A percentile compares a stretch with the other conserved stretches of the same genome.
Conservation (phyloP, 2,329 filamentous ascomycete genomes). For the Colletotrichum sp. region DNA sequence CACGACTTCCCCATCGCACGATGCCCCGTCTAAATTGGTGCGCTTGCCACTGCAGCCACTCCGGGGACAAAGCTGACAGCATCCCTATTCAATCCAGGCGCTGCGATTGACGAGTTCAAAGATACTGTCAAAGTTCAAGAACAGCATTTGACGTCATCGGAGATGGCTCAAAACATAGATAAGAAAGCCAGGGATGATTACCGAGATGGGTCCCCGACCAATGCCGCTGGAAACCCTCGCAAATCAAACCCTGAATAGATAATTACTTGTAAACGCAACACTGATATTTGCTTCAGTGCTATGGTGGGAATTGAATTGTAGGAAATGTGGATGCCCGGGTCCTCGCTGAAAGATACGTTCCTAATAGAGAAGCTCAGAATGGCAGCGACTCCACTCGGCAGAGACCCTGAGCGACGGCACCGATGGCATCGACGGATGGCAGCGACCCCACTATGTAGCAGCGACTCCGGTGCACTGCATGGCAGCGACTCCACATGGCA, state of each 20-base stretch:
- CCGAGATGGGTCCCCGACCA: too few relatives aligned
- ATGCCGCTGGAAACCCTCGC: neutral
- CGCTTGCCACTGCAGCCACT: neutral
- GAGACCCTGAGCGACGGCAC: too few relatives aligned
- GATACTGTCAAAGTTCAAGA: neutral
- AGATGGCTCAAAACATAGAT: too few relatives aligned
- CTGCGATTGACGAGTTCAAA: neutral
- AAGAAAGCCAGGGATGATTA: too few relatives aligned
- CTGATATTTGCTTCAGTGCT: neutral
- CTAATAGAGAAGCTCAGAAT: neutral
- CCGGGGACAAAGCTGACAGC: neutral
- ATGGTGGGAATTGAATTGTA: neutral
- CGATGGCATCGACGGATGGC: too few relatives aligned
- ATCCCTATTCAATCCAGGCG: neutral
- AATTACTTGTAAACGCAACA: neutral
- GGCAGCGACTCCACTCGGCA: neutral
- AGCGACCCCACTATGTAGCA: too few relatives aligned
- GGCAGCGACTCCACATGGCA: too few relatives aligned
- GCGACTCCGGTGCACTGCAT: too few relatives aligned
- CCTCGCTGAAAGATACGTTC: neutral
- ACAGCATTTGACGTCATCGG: too few relatives aligned
- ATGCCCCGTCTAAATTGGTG: neutral
- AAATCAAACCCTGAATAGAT: neutral
- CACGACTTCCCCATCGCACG: neutral
- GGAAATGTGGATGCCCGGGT: neutral